These are phyloP conservation scores for Austroboletus niveus DNA, from an alignment of 1,284 basidiomycete genomes.

Conservation along the genomic window DNA sequence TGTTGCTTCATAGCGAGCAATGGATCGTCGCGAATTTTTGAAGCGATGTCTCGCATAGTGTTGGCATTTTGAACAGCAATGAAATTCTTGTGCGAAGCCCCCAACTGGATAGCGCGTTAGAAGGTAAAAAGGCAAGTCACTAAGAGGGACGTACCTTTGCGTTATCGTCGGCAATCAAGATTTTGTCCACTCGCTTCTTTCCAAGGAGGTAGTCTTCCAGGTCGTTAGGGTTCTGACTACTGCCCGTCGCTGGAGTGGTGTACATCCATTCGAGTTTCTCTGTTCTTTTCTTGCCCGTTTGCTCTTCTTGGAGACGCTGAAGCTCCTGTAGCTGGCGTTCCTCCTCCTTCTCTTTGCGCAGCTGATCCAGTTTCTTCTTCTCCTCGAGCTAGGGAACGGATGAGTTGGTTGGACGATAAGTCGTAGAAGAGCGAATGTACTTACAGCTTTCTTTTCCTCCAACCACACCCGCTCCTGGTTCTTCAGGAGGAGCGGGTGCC, in stretches of 20 bases:
- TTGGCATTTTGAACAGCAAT: constrained; percentile 95
- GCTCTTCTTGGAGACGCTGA: constrained; percentile 89
- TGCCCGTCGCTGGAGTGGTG: constrained; percentile 86
- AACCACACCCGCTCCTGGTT: constrained; percentile 99
- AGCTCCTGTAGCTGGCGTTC: constrained; percentile 96
- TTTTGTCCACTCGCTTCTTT: constrained; percentile 98
- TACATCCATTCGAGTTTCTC: constrained; percentile 99
- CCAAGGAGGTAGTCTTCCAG: constrained; percentile 96
- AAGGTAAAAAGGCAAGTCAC: not conserved
- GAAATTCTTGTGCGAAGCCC: constrained; percentile 84
- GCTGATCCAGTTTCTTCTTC: constrained; percentile 96
- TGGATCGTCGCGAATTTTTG: constrained; percentile 96
- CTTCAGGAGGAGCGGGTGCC: constrained; percentile 97
- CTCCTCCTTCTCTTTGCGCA: constrained; percentile 96
- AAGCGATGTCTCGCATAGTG: constrained; percentile 81
- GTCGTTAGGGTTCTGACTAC: constrained; percentile 82
- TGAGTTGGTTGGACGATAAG: constrained; percentile 10
- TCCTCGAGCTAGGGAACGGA: constrained; percentile 74
- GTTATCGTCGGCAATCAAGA: constrained; percentile 87
- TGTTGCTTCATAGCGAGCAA: constrained; percentile 96
- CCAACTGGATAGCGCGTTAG: constrained; percentile 50
- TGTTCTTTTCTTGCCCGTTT: constrained; percentile 90
- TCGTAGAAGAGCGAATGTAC: constrained; percentile 29
- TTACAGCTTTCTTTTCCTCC: constrained; percentile 92
- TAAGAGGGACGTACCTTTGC: constrained; percentile 59